phyloP scores from a whole-genome alignment of 768 basidiomycete genomes.

The Kwoniella newhampshirensis region DNA sequence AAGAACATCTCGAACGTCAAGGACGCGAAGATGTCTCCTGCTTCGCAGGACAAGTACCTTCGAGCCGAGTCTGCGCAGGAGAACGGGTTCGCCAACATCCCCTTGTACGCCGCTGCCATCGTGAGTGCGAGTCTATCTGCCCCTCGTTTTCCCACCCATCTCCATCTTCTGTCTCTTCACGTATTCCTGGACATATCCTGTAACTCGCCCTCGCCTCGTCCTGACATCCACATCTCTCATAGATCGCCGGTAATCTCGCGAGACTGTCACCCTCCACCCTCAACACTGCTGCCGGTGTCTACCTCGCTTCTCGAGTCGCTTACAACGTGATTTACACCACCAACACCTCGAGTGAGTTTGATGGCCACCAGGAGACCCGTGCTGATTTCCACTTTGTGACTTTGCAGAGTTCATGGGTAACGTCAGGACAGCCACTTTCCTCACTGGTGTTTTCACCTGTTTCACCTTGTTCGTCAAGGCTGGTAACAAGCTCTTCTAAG shows the following conservation, averaged over 20 bases:
- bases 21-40: conserved; percentile 32
- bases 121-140: conserved; percentile 17
- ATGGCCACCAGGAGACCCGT: neutral
- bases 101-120: conserved; percentile 37
- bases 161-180: no score
- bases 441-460: conserved; percentile 30
- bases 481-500: conserved; percentile 31
- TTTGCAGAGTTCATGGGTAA: conserved; percentile 13
- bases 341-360: conserved; percentile 29
- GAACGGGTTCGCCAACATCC: conserved; percentile 38
- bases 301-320: conserved; percentile 29
- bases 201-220: no score
- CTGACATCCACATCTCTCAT: neutral
- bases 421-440: conserved; percentile 30
- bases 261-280: conserved; percentile 29
- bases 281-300: conserved; percentile 35
- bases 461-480: conserved; percentile 45
- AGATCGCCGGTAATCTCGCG: conserved; percentile 44
- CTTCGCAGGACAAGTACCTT: conserved; percentile 19
- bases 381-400: neutral
- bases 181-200: no score
- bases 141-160: no score
- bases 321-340: conserved; percentile 45
- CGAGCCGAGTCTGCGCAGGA: conserved; percentile 43
- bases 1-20: conserved; percentile 23